A percentile compares a stretch with the other conserved stretches of the same genome.
Conservation (phyloP, 2,329 filamentous ascomycete genomes). For the Penicillium digitatum region DNA sequence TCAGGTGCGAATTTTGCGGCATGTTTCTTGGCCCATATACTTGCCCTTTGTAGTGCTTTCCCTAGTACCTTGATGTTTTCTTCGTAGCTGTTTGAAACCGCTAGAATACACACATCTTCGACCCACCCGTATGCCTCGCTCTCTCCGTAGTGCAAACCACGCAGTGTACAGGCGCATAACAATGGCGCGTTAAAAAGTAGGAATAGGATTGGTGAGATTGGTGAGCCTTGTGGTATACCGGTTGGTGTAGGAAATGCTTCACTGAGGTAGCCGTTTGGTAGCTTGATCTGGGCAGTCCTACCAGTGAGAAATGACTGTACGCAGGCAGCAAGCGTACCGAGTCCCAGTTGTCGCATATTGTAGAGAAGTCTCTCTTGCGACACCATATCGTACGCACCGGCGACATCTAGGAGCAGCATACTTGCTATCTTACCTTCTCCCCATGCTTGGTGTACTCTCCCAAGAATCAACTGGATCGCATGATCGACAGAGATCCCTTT, state of each 20-base stretch:
- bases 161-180: background rate
- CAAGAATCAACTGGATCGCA: constrained; percentile 1
- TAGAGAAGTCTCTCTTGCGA: background rate
- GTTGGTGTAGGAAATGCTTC: background rate
- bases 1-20: background rate
- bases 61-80: background rate
- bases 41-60: background rate
- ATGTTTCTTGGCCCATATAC: constrained; percentile 2
- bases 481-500: constrained; percentile 2
- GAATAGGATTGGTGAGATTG: constrained; percentile 10
- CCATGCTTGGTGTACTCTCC: background rate
- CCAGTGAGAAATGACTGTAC: background rate
- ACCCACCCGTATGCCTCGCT: constrained; percentile 1
- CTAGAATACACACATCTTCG: background rate
- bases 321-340: background rate
- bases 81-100: background rate
- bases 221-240: background rate
- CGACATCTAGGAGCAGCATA: constrained; percentile 1
- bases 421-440: background rate
- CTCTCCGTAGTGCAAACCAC: background rate
- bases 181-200: constrained; percentile 1
- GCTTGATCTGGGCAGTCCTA: background rate
- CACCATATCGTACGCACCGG: background rate
- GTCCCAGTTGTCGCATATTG: background rate
- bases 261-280: background rate